Base-by-base conservation (phyloP, 2,329 filamentous ascomycete species). In the Salinomyces thailandicus region DNA sequence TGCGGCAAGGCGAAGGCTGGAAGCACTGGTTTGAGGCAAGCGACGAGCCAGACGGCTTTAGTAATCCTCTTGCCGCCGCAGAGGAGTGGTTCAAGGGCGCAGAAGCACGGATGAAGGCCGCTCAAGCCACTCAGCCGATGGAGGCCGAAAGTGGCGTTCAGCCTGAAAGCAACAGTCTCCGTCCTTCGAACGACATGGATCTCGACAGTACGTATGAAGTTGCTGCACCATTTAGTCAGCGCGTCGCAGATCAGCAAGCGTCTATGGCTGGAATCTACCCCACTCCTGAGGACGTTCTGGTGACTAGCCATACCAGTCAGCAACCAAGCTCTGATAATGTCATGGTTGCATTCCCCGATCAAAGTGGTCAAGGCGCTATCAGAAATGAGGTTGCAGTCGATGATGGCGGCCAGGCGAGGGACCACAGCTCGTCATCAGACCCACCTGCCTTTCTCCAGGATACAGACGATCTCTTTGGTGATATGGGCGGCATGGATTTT, bases 381-480 rank as follows among this genome's bases (percentile, higher is more conserved):
- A 17, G 12, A 9, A 31, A 39, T 17, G 7, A 18, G 6, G 15
- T 7, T 3, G 17, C 18, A 6, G 20, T 18, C 14, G 32, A 18
- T 18, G 31, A 29, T 15, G 31, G 27, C 4, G 11, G 14, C 5
- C 27, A 4, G 15, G 14, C 22, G 9, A 17, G 37, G 6, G 19
- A 15, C n/a, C 24, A 13, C 5, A 42, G 37, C 22, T 53, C 39
- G 4, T 40, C 37, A 3, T 20, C 37, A 13, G 34, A 36, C n/a
- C 29, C 30, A 29, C 22, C 31, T 7, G 15, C 32, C 18, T 39
- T 43, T 42, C 46, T 44, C 43, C 19, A 71, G 71, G 16, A 63
- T 18, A 62, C 66, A 31, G 73, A 77, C 42, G 73, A 79, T 48
- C 62, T 85, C 4, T 83, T 84, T 51, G 78, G 72, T 15, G 81